Percentiles rank a stretch among this genome's conserved stretches.
phyloP scores from a whole-genome alignment of 352 stramenopile genomes.

The Globisporangium ultimum region DNA sequence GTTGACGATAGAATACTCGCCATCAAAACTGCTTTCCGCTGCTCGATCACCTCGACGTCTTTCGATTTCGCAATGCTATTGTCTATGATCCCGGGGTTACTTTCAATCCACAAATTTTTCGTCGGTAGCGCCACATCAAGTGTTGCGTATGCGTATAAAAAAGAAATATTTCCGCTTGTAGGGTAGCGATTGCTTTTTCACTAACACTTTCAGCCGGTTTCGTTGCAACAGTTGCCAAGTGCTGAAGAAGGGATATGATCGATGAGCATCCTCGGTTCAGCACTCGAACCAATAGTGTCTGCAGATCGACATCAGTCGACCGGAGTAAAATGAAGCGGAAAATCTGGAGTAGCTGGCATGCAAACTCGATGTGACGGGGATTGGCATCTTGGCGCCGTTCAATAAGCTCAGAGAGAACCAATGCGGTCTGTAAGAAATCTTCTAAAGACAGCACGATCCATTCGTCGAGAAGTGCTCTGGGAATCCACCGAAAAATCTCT shows the following conservation, averaged over 20 bases:
- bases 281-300: constrained; percentile 33
- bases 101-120: constrained; percentile 13
- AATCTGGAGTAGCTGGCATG: constrained; percentile 27
- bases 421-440: constrained; percentile 38
- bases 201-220: constrained; percentile 1
- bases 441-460: constrained; percentile 48
- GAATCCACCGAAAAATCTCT: constrained; percentile 38
- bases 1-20: constrained; percentile 33
- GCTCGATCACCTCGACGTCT: constrained; percentile 49
- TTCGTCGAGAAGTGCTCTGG: constrained; percentile 38
- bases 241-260: constrained; percentile 24
- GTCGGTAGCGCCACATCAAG: constrained; percentile 32
- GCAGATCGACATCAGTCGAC: constrained; percentile 37
- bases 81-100: background rate
- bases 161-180: constrained; percentile 22
- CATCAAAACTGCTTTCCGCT: constrained; percentile 55
- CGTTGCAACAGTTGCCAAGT: constrained; percentile 3
- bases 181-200: constrained; percentile 6
- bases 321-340: constrained; percentile 35
- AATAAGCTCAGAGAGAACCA: constrained; percentile 22
- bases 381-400: constrained; percentile 4
- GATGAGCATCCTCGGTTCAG: constrained; percentile 24
- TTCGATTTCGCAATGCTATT: constrained; percentile 15
- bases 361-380: constrained; percentile 10
- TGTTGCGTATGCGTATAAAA: constrained; percentile 34